phyloP scores from a whole-genome alignment of 495 filamentous ascomycete genomes.

The Hypomontagnella monticulosa region DNA sequence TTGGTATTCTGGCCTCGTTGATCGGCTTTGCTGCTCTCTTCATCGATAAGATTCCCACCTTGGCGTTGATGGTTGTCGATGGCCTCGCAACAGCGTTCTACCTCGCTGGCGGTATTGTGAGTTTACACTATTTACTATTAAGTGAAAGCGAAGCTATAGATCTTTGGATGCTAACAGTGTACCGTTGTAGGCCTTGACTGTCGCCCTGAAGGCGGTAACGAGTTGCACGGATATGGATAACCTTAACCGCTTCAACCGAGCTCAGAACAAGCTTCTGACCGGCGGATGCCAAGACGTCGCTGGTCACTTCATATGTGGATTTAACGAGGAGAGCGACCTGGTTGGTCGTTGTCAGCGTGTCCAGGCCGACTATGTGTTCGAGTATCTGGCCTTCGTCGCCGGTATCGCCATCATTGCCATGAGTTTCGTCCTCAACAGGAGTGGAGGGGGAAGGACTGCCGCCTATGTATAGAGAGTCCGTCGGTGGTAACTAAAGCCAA shows the following conservation, averaged over 20 bases:
- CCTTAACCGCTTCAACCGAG: constrained; percentile 7
- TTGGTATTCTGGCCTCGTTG: constrained; percentile 56
- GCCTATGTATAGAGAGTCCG: constrained; percentile 13
- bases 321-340: constrained; percentile 14
- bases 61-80: constrained; percentile 56
- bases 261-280: constrained; percentile 48
- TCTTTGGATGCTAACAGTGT: not conserved
- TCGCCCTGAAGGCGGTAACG: constrained; percentile 49
- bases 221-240: constrained; percentile 45
- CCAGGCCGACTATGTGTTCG: constrained; percentile 48
- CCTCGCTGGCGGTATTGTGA: constrained; percentile 64
- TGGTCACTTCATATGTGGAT: constrained; percentile 26
- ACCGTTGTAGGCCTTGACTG: constrained; percentile 54
- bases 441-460: constrained; percentile 6
- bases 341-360: constrained; percentile 46
- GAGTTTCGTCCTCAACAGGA: constrained; percentile 9
- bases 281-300: constrained; percentile 41
- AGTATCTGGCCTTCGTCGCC: constrained; percentile 48
- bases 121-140: constrained; percentile 34
- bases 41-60: constrained; percentile 49
- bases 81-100: constrained; percentile 55
- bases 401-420: constrained; percentile 35
- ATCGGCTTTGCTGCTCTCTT: constrained; percentile 53
- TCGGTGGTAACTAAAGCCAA: too few relatives aligned
- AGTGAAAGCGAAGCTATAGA: not conserved